Base-by-base conservation (phyloP, 2,329 filamentous ascomycete species). In the Cladosporium sp. region DNA sequence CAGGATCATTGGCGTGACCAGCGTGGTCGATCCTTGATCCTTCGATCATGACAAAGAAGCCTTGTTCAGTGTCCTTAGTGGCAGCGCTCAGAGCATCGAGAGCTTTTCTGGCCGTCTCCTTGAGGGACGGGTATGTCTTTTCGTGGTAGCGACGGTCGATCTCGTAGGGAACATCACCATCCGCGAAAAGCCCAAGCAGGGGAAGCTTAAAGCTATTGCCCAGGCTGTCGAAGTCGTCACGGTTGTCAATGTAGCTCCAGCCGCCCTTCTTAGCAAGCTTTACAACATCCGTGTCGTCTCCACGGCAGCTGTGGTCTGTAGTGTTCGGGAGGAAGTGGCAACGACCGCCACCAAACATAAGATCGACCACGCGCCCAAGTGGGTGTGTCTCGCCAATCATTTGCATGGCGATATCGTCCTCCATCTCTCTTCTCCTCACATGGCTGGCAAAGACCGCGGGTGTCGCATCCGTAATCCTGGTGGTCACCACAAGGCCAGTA, bases 31-130 rank as follows among this genome's bases (percentile, higher is more conserved):
- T 98, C 50, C 95, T 86, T 72, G 92, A 96, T 5, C 93, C 95
- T 79, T 99, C 95, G 67, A 99, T 96, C 94, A 99, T 97, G 72
- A 99, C 83, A 80, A 99, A 99, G 83, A 98, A 99, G 5, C 95
- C 95, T 78, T 96, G 88, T 50, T 98, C 92, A 68, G 87, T 92
- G 74, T 93, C 84, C 74, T 86, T 84, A 0, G 95, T 97, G 0
- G 93, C 95, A 66, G 88, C 88, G 68, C 90, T 90, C 28, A 99
- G 85, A 1, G 91, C 88, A 16, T 85, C 87, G 68, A 99, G 82
- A 1, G 95, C 94, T 18, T 91, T 92, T 71, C 85, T 84, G 10
- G 94, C 88, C 93, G 97, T 98, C 79, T 97, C 93, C 75, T 91
- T 91, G 49, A 99, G 82, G 18, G 92, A 94, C 3, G 95, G 95